Evolutionary conservation across 306 rosid genomes (phyloP).

Genomic region (Quercus wislizeni): DNA sequence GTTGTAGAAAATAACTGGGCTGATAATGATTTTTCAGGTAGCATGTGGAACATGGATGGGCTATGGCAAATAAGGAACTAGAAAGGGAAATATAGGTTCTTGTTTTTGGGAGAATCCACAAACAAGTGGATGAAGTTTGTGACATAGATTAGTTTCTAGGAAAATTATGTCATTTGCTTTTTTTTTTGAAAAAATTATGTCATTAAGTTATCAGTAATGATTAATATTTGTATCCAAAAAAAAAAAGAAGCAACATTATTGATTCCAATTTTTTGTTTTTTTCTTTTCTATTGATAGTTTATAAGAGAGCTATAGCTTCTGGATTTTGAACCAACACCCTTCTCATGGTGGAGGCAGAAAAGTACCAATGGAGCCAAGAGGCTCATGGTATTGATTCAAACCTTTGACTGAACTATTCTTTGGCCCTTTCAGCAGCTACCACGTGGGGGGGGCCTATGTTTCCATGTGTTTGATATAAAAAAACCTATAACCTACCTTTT

Average conservation of each 20-base stretch:
- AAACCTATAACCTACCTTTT: too few species aligned
- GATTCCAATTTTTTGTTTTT: not conserved
- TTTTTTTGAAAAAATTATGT: not conserved
- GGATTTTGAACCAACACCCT: too few species aligned
- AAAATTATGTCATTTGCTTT: not conserved
- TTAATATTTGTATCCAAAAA: not conserved
- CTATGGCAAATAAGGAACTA: slow-evolving; percentile 39
- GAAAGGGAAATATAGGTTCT: slow-evolving; percentile 20
- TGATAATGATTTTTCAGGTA: slow-evolving; percentile 34
- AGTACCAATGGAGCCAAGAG: too few species aligned
- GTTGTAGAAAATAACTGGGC: slow-evolving; percentile 39
- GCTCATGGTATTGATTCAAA: too few species aligned
- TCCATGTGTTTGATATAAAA: too few species aligned
- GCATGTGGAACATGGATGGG: slow-evolving; percentile 49
- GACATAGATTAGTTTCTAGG: not conserved
- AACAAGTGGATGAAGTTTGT: not conserved
- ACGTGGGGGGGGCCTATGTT: too few species aligned
- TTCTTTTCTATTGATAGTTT: too few species aligned
- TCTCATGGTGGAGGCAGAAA: too few species aligned
- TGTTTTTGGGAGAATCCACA: slow-evolving; percentile 13
- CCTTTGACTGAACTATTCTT: too few species aligned
- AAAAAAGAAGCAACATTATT: not conserved
- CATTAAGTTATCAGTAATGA: not conserved
- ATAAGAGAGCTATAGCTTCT: too few species aligned
- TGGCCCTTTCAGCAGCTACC: too few species aligned